phyloP scores from a whole-genome alignment of 768 basidiomycete genomes.

The Serendipita sp. region DNA sequence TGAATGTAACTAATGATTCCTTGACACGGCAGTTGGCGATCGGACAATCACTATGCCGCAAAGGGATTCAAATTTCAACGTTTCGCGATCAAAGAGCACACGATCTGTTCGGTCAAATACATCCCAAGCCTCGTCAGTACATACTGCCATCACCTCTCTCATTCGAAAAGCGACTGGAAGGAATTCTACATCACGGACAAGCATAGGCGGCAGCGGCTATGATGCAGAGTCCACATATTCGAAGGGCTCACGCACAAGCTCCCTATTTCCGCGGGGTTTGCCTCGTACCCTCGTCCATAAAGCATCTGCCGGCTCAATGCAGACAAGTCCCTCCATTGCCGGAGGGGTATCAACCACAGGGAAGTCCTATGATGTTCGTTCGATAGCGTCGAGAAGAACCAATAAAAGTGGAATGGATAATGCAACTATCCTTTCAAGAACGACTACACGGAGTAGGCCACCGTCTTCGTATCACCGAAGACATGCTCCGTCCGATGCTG shows the following conservation, averaged over 20 bases:
- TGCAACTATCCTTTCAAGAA: constrained; percentile 7
- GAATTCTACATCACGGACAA: constrained; percentile 3
- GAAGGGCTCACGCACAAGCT: constrained; percentile 4
- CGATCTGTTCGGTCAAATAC: constrained; percentile 9
- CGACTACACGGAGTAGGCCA: constrained; percentile 9
- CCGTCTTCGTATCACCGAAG: constrained; percentile 13
- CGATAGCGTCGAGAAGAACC: constrained; percentile 12
- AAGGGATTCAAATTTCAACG: constrained; percentile 10
- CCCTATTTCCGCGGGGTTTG: constrained; percentile 7
- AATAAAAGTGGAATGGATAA: constrained; percentile 5
- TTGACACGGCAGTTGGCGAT: not conserved
- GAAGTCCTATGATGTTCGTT: constrained; percentile 8
- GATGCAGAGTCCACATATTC: constrained; percentile 5
- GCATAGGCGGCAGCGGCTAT: not conserved
- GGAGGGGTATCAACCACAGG: not conserved
- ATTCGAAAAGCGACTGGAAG: constrained; percentile 4
- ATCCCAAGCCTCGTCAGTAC: constrained; percentile 9
- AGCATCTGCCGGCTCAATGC: constrained; percentile 4
- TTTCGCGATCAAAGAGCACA: constrained; percentile 8
- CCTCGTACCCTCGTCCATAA: constrained; percentile 1
- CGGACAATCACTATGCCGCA: constrained; percentile 5
- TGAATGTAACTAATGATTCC: constrained; percentile 2
- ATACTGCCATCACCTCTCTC: constrained; percentile 8
- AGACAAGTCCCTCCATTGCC: constrained; percentile 10
- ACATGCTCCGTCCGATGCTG: not conserved